Percentiles rank a stretch among this genome's conserved stretches.
phyloP scores from a whole-genome alignment of 2,329 filamentous ascomycete genomes.

The Fusarium veterinarium region DNA sequence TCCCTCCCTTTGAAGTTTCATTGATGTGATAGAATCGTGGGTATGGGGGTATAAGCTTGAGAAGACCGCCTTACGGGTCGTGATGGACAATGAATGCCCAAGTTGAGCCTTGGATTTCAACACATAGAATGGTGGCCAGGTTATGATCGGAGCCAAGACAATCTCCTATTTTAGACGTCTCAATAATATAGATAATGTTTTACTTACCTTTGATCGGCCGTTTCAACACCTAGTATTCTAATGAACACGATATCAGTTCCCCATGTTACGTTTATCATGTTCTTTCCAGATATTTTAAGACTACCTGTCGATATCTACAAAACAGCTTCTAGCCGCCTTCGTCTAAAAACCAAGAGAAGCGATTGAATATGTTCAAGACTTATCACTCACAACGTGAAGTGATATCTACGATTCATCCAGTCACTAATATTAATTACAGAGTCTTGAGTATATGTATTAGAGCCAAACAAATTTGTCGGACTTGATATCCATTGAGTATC shows the following conservation, averaged over 20 bases:
- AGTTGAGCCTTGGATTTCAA: background rate
- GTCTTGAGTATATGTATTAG: background rate
- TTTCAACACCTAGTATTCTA: background rate
- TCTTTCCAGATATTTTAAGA: background rate
- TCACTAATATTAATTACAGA: no score
- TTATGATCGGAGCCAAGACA: background rate
- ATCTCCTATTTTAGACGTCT: constrained; percentile 19
- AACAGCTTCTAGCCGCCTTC: accelerated
- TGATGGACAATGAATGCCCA: background rate
- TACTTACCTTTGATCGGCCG: background rate
- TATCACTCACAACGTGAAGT: no score
- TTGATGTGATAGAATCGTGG: background rate
- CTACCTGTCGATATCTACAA: accelerated
- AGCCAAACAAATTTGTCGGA: background rate
- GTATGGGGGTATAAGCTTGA: background rate
- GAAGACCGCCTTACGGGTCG: background rate
- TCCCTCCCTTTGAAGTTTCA: background rate
- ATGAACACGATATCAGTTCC: background rate
- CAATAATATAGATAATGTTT: constrained; percentile 15
- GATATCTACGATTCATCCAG: background rate
- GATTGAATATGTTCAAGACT: accelerated
- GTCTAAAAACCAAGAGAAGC: background rate
- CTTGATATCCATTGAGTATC: background rate
- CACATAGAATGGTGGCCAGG: constrained; percentile 25
- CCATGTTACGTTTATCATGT: no score